phyloP scores from a whole-genome alignment of 2,329 filamentous ascomycete species.

The Epichloe bromicola region DNA sequence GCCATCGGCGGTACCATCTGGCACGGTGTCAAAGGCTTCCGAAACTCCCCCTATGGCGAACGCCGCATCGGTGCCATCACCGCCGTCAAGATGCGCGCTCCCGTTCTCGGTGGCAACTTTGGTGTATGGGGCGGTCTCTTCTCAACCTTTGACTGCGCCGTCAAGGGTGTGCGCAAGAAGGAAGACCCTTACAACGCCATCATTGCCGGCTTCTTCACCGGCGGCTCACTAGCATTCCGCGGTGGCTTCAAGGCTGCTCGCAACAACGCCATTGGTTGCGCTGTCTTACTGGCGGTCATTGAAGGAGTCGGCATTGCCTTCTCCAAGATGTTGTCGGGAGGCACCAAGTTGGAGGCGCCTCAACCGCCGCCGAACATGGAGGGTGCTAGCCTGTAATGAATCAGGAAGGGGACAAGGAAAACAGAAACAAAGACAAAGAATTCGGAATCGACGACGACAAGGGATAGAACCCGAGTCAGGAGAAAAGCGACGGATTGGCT shows the following conservation, averaged over 20 bases:
- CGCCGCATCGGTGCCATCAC: constrained; percentile 90
- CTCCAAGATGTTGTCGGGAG: constrained; percentile 84
- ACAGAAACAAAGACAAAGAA: background rate
- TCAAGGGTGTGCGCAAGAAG: constrained; percentile 90
- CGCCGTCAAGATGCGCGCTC: constrained; percentile 93
- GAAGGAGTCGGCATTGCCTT: constrained; percentile 96
- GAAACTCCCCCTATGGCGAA: constrained; percentile 85
- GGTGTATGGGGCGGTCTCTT: constrained; percentile 96
- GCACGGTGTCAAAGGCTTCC: constrained; percentile 93
- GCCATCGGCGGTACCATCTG: constrained; percentile 74
- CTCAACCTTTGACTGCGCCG: constrained; percentile 89
- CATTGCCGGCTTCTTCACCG: constrained; percentile 93
- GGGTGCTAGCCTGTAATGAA: constrained; percentile 14
- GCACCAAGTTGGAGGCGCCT: constrained; percentile 62
- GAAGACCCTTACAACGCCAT: constrained; percentile 98
- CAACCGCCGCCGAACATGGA: constrained; percentile 19
- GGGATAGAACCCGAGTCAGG: background rate
- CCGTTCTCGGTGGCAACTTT: constrained; percentile 94
- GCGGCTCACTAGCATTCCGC: constrained; percentile 79
- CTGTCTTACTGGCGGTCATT: constrained; percentile 85
- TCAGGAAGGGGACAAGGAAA: constrained; percentile 2
- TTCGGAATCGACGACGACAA: background rate
- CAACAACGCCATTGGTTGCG: constrained; percentile 94
- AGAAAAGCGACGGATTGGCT: background rate
- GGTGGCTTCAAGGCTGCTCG: constrained; percentile 84